Base-by-base conservation (phyloP, 2,329 filamentous ascomycete genomes). In the Graphilbum ipis-grandicollis region DNA sequence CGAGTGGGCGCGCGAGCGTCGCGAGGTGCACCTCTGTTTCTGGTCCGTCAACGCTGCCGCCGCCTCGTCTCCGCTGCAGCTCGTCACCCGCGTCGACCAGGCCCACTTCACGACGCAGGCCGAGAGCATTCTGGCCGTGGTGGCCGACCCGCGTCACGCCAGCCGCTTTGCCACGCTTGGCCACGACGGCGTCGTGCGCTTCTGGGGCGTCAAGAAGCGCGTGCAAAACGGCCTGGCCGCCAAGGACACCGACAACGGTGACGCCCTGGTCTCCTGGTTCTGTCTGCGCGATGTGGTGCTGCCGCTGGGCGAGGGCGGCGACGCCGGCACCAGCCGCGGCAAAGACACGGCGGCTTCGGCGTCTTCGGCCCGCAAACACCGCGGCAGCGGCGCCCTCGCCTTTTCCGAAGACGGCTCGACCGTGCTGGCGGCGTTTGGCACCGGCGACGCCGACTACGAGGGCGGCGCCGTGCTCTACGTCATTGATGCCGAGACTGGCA, bases 371-470 rank as follows among this genome's bases (percentile, higher is more conserved):
- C n/a, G n/a, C n/a, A n/a, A n/a, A n/a, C n/a, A n/a, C n/a, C n/a
- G 26, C 14, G 46, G 51, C n/a, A 68, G 72, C 40, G 82, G 80
- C 13, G 72, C 70, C 32, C 55, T 94, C 30, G 65, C 75, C 19
- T 93, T 82, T 52, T 93, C 85, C 0, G 73, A 82, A 43, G 85
- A 93, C 52, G 83, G 82, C 2, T 92, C 84, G 12, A 71, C 81
- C 2, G 60, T 93, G n/a, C 84, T 83, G 35, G 74, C 75, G 34
- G 74, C 72, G 5, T 69, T 65, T 44, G 68, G 66, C 23, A 58
- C 59, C 5, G 10, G 10, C n/a, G 29, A 15, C 29, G n/a, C 8
- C n/a, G 29, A 18, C 7, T 3, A 15, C n/a, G 15, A 6, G 8
- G 29, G 29, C 14, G 29, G 29, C 15, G 74, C 75, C 5, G 62